Percentiles rank a stretch among this genome's conserved stretches.
Conservation (phyloP, 2,329 filamentous ascomycete genomes). For the Ophiocordyceps unilateralis region DNA sequence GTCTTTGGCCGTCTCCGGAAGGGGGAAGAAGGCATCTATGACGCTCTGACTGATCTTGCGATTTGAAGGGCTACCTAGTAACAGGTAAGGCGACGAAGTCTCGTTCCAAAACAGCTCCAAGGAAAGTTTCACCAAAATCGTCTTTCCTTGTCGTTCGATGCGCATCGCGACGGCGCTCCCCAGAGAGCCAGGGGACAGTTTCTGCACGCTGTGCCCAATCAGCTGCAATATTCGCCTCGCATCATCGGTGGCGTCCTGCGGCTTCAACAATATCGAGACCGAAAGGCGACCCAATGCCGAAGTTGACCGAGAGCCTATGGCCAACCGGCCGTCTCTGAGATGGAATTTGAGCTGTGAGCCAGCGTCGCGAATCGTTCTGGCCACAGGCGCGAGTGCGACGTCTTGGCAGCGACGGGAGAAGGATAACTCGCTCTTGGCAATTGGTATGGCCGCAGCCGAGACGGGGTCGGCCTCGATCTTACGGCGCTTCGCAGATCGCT, state of each 20-base stretch:
- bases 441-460: slow-evolving; percentile 6
- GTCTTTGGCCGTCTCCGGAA: neutral
- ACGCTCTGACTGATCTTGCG: slow-evolving; percentile 16
- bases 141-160: slow-evolving; percentile 10
- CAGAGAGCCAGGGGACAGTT: slow-evolving; percentile 12
- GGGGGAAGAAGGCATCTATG: slow-evolving; percentile 18
- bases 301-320: slow-evolving; percentile 5
- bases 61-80: slow-evolving; percentile 12
- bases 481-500: slow-evolving; percentile 14
- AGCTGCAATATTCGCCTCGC: slow-evolving; percentile 7
- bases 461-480: slow-evolving; percentile 7
- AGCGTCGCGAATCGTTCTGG: slow-evolving; percentile 5
- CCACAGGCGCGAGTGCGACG: slow-evolving; percentile 1
- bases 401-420: slow-evolving; percentile 11
- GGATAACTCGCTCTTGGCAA: slow-evolving; percentile 9
- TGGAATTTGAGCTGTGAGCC: slow-evolving; percentile 8
- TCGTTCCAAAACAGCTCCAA: slow-evolving; percentile 26
- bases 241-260: slow-evolving; percentile 7
- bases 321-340: slow-evolving; percentile 4
- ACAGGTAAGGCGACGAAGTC: slow-evolving; percentile 13
- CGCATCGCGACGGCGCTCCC: slow-evolving; percentile 16
- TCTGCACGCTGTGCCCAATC: slow-evolving; percentile 3
- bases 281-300: slow-evolving; percentile 2
- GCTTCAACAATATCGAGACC: slow-evolving; percentile 7
- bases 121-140: slow-evolving; percentile 13